Evolutionary conservation across 1,284 basidiomycete species (phyloP), one percentile per base, ranked within the genome.

Genomic region (Schizophyllum commune): DNA sequence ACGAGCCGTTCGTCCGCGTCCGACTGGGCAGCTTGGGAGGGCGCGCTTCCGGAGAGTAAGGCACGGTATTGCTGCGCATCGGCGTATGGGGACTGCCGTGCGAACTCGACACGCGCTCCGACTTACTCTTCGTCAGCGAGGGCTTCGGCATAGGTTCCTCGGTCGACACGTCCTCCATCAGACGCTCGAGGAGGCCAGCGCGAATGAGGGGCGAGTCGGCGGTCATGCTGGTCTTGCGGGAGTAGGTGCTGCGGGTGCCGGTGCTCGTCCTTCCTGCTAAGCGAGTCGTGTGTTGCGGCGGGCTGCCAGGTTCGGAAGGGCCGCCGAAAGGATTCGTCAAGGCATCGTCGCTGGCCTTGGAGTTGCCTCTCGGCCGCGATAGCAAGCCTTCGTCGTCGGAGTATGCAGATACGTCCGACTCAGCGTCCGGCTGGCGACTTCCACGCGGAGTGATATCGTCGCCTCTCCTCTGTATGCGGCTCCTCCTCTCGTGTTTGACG

Each of bases 21-120:
- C 85, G 78, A 55, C 74, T 75, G 4, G 84, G 84, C 13, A 83
- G 70, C 71, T 86, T 84, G 57, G 79, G 75, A 21, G 79, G 68
- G 63, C 75, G 77, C 52, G 67, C 68, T 17, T 79, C 76, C 2
- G 78, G 76, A n/a, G 78, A 78, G 55, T 71, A 71, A 52, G 8
- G 59, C 47, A 65, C 58, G 8, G 59, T 68, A 54, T 58, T 62
- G 53, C 59, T 62, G 34, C 67, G 62, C 32, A 54, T 62, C 39
- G 63, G 61, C 39, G 62, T 63, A 33, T 56, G 63, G 32, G 57
- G 52, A 22, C 63, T 61, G 52, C 56, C 61, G n/a, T 56, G 58
- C 9, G 60, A 57, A 54, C 61, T 47, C 33, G 62, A 63, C n/a
- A 58, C 66, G 27, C 75, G 73, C 65, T 77, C 72, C 63, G 74